A percentile compares a stretch with the other conserved stretches of the same genome.
Conservation (phyloP, 371 early-diverging fungal species). For the Rhizomucor miehei region DNA sequence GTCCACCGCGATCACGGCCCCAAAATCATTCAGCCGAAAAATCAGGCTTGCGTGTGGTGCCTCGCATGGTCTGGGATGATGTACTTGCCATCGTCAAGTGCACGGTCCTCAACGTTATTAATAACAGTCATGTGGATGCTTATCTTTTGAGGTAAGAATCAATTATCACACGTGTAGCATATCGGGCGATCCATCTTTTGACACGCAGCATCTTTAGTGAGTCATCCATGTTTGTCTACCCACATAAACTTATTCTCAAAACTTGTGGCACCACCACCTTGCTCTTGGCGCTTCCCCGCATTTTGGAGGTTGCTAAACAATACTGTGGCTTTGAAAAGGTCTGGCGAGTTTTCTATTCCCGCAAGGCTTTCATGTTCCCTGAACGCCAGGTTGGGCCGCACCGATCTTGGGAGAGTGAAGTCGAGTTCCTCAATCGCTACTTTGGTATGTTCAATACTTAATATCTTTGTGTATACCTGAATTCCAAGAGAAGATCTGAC, state of each 20-base stretch:
- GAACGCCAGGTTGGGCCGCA: constrained; percentile 88
- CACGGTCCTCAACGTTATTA: constrained; percentile 81
- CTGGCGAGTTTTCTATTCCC: constrained; percentile 89
- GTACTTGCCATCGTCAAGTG: constrained; percentile 92
- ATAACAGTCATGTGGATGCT: constrained; percentile 79
- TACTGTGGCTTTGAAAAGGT: constrained; percentile 70
- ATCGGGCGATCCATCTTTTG: constrained; percentile 7
- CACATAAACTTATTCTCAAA: constrained; percentile 91
- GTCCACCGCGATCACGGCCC: constrained; percentile 21
- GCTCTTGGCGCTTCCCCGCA: constrained; percentile 77
- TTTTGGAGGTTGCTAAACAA: constrained; percentile 79
- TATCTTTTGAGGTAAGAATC: constrained; percentile 77
- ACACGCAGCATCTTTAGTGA: constrained; percentile 53
- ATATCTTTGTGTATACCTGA: too few species aligned
- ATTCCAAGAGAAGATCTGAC: too few species aligned
- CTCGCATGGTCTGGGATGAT: constrained; percentile 78
- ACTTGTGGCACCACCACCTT: constrained; percentile 97
- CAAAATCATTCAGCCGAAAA: constrained; percentile 5
- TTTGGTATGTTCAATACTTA: constrained; percentile 54
- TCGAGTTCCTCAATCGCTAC: constrained; percentile 65
- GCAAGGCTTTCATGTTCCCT: constrained; percentile 96
- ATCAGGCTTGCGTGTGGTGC: constrained; percentile 74
- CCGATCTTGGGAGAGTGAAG: constrained; percentile 89
- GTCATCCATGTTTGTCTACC: constrained; percentile 95
- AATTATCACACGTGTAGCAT: background rate